Evolutionary conservation across 179 eudicot genomes (phyloP), one percentile per base, ranked within the genome.

Genomic region (Camellia oleifera): DNA sequence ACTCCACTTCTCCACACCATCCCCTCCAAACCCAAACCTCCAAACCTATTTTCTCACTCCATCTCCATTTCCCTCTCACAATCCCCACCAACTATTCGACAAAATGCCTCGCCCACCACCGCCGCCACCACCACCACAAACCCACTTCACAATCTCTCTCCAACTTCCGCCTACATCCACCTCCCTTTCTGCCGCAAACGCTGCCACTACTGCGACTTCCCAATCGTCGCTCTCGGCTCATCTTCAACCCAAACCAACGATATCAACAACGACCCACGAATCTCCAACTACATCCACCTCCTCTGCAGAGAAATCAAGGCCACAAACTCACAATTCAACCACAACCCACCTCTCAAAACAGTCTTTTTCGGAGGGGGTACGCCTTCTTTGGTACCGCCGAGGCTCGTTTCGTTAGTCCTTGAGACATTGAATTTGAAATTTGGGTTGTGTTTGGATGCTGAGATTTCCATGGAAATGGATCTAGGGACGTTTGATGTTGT

Each of bases 171-270:
- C 69, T 95, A 95, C 79, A 60, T 95, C 44, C 98, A 95, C 88
- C 98, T 94, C 77, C 99, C 99, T 11, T 95, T 95, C 90, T 95
- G 99, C 68, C 89, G 99, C 7, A 94, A 92, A 78, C 97, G 98
- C 80, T 95, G 97, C 83, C 94, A 95, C 82, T 95, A 94, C 87
- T 95, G 97, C 26, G 98, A 95, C 77, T 95, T 95, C 79, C 93
- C 99, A 40, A 90, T 95, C 56, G 86, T 95, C 9, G 98, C 97
- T 20, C 89, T 95, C 11, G 99, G 99, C 18, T 89, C 92, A 10
- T 85, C 91, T 3, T 42, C 83, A 9, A 74, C 83, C 56, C 81
- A 74, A 15, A 52, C 81, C 48, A 79, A 76, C 46, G 88, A 26
- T 26, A 26, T 26, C 32, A 26, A 26, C 32, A 26, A 87, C 26